Percentiles rank a stretch among this genome's conserved stretches.
phyloP scores from a whole-genome alignment of 2,329 filamentous ascomycete species.

The Pseudogymnoascus sp. region DNA sequence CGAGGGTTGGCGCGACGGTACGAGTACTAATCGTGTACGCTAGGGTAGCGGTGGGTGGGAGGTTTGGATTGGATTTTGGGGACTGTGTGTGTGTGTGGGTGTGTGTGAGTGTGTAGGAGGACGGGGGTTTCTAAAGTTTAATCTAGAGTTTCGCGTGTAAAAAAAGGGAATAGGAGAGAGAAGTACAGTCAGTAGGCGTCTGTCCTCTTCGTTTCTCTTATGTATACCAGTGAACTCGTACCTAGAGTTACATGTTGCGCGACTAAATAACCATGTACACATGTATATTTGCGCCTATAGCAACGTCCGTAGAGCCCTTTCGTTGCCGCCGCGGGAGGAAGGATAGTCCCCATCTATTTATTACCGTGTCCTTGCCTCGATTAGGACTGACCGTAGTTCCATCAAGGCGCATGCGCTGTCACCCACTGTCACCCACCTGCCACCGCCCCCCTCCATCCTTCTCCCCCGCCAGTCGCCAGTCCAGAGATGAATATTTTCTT shows the following conservation, averaged over 20 bases:
- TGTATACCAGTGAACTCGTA: too few relatives aligned
- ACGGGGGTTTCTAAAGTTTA: neutral
- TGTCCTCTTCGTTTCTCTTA: too few relatives aligned
- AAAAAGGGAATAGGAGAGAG: neutral
- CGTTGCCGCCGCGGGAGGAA: neutral
- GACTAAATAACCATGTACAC: neutral
- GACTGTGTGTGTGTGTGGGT: neutral
- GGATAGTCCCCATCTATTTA: conserved; percentile 9
- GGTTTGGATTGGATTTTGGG: neutral
- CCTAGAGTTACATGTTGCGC: neutral
- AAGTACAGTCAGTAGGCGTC: neutral
- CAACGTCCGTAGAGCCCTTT: neutral
- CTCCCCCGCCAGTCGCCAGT: neutral
- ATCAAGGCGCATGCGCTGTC: neutral
- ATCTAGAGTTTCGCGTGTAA: neutral
- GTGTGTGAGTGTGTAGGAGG: neutral
- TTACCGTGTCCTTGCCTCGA: conserved; percentile 5
- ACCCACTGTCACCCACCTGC: neutral
- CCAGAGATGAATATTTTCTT: neutral
- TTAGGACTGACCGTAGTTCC: neutral
- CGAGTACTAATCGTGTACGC: neutral
- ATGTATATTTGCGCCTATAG: neutral
- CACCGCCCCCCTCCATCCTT: neutral
- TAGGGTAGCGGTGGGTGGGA: neutral
- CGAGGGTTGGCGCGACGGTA: neutral